Evolutionary conservation across 2,329 filamentous ascomycete species (phyloP).

Genomic region (Fusarium annulatum): DNA sequence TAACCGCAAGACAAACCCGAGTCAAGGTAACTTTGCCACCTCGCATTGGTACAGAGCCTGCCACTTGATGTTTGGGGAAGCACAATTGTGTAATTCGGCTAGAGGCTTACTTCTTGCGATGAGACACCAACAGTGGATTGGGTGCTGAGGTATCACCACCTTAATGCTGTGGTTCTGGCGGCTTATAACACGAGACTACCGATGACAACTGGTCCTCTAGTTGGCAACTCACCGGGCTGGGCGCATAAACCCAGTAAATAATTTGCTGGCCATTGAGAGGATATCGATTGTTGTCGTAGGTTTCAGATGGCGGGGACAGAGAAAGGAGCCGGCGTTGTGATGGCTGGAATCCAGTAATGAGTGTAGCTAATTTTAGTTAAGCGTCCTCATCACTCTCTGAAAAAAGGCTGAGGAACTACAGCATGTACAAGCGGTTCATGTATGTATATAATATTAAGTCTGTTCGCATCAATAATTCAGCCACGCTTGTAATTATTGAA

Average conservation of each 20-base stretch:
- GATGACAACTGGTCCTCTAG: not conserved
- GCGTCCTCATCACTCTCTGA: not conserved
- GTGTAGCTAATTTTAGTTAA: constrained; percentile 39
- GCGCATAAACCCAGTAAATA: constrained; percentile 6
- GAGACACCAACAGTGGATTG: constrained; percentile 32
- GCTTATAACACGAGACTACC: constrained; percentile 22
- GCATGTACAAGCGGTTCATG: constrained; percentile 11
- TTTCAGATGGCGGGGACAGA: constrained; percentile 6
- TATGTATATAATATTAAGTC: constrained; percentile 31
- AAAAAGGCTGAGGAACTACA: constrained; percentile 27
- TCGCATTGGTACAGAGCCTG: not conserved
- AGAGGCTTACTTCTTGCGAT: constrained; percentile 27
- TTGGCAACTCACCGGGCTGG: constrained; percentile 11
- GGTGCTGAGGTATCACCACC: constrained; percentile 30
- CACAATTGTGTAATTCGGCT: constrained; percentile 34
- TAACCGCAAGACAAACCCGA: constrained; percentile 20
- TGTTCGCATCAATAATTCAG: constrained; percentile 12
- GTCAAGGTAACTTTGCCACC: constrained; percentile 14
- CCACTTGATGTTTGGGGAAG: constrained; percentile 11
- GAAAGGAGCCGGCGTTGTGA: constrained; percentile 33
- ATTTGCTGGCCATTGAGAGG: not conserved
- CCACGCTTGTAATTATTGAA: constrained; percentile 11
- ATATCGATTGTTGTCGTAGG: not conserved
- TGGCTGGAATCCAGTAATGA: constrained; percentile 11
- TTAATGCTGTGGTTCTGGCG: constrained; percentile 30